phyloP scores from a whole-genome alignment of 2,329 filamentous ascomycete species.

The Aspergillus cejpii region DNA sequence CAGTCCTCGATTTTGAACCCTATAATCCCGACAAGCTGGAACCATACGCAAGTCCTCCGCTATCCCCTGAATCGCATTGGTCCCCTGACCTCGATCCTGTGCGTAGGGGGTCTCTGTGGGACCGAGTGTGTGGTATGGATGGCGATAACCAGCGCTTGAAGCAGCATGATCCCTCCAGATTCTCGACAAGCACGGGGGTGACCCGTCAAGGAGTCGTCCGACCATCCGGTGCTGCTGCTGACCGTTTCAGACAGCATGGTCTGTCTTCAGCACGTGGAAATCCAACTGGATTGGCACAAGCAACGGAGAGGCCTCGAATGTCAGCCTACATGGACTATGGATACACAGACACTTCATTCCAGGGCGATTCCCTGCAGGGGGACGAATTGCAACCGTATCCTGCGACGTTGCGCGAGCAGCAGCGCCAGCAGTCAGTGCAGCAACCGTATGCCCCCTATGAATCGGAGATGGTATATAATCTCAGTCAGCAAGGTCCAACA shows the following conservation, averaged over 20 bases:
- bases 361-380: conserved; percentile 42
- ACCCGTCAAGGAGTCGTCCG: conserved; percentile 49
- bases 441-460: conserved; percentile 50
- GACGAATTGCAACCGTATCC: conserved; percentile 56
- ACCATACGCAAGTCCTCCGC: conserved; percentile 55
- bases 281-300: conserved; percentile 31
- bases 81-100: conserved; percentile 50
- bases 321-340: conserved; percentile 46
- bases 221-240: conserved; percentile 45
- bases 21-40: conserved; percentile 53
- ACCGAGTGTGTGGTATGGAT: conserved; percentile 65
- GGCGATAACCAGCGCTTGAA: conserved; percentile 65
- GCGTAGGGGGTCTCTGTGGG: conserved; percentile 49
- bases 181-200: conserved; percentile 44
- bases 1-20: not conserved
- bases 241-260: conserved; percentile 32
- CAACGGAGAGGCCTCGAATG: conserved; percentile 31
- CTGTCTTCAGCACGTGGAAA: conserved; percentile 32
- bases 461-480: conserved; percentile 71
- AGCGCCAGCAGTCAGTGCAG: conserved; percentile 43
- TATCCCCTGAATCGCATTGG: conserved; percentile 61
- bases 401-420: conserved; percentile 53
- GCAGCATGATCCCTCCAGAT: conserved; percentile 65
- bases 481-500: conserved; percentile 55
- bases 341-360: conserved; percentile 50